Evolutionary conservation across 2,329 filamentous ascomycete species (phyloP), one percentile per base, ranked within the genome.

Genomic region (Corynespora cassiicola): DNA sequence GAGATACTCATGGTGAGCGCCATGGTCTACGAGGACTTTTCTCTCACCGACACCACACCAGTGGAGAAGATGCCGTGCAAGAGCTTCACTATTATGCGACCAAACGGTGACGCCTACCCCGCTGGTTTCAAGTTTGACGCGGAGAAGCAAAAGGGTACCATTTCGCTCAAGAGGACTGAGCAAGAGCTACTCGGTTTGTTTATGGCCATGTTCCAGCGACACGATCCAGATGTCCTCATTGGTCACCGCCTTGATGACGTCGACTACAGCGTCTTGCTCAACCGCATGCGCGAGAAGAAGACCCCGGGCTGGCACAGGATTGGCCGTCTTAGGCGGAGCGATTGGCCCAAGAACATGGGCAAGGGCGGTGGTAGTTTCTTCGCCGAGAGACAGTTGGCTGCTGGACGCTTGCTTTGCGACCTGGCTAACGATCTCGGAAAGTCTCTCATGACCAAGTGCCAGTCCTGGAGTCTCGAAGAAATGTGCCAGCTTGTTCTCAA

Each of bases 181-280:
- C 80, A 84, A 20, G 88, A 94, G 44, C 81, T 99, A 22, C 76
- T 99, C 6, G 87, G 86, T 53, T 89, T 91, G 65, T 95, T 99
- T 66, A 74, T 99, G 47, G 91, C 91, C 3, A 85, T 96, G 56
- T 79, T 99, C 24, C 88, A 95, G 58, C 80, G 86, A 19, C 85
- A 88, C 45, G 94, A 99, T 58, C 94, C 94, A 1, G 94, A 99
- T 73, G 90, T 96, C 19, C 81, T 99, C 22, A 79, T 97, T 52
- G 94, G 94, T 9, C 92, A 99, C 67, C 87, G 95, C 58, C 79
- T 99, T n/a, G 94, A 99, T 67, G 94, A 95, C 57, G 90, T 96
- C 4, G 94, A 99, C 65, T 95, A 95, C 66, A 95, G 90, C 54
- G 85, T 96, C 39, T 75, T 99, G 8, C 76, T 99, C 17, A 95